Conservation (phyloP, 139 green algal species). For the Gonium pectorale region DNA sequence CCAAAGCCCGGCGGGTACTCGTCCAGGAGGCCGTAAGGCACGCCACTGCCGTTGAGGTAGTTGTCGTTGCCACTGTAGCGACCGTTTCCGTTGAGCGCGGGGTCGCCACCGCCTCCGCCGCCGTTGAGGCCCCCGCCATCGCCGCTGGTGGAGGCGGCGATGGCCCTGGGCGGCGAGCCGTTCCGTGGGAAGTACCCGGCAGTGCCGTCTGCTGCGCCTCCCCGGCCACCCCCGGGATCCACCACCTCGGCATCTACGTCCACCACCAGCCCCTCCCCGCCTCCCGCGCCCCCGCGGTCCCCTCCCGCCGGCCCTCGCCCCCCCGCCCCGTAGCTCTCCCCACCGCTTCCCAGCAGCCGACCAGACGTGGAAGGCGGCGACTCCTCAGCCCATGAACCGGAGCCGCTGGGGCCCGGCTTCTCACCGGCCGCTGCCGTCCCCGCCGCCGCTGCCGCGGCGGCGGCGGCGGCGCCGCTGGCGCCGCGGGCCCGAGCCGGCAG, state of each 20-base stretch:
- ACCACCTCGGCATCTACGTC: constrained; percentile 3
- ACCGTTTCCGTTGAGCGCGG: too few species aligned
- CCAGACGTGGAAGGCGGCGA: too few species aligned
- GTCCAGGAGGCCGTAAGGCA: background rate
- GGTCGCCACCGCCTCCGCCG: too few species aligned
- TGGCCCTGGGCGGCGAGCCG: background rate
- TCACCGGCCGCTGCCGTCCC: too few species aligned
- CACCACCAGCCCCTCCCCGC: background rate
- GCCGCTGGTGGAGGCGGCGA: background rate
- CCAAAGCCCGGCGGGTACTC: too few species aligned
- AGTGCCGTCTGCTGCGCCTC: background rate
- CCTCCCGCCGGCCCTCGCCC: background rate
- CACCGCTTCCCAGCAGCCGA: background rate
- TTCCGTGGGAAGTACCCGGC: background rate
- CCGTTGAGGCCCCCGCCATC: background rate
- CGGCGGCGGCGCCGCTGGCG: too few species aligned
- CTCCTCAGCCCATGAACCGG: too few species aligned
- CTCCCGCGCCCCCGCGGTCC: background rate
- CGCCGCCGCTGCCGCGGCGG: too few species aligned
- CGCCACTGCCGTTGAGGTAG: background rate
- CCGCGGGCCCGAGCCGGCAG: too few species aligned
- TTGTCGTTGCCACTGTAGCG: too few species aligned
- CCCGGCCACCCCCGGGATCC: background rate
- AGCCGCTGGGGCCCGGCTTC: too few species aligned
- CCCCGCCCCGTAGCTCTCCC: background rate